Percentiles rank a stretch among this genome's conserved stretches.
These are phyloP conservation scores for Alternaria postmessia DNA, from an alignment of 2,329 filamentous ascomycete genomes.

Conservation along the genomic window DNA sequence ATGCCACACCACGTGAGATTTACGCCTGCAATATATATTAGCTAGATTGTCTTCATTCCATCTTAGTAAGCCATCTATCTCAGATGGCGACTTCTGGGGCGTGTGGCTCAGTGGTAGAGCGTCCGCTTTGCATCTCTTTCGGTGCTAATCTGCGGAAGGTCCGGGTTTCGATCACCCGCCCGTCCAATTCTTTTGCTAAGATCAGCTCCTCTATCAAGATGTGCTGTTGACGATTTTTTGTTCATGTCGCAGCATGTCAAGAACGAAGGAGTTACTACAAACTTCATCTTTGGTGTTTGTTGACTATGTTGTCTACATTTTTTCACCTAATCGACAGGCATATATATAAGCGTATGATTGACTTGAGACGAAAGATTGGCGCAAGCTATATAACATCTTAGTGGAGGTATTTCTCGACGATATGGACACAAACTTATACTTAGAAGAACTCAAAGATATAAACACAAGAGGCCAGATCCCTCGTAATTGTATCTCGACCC, in stretches of 20 bases:
- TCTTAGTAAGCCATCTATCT: not conserved
- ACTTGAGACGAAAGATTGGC: not conserved
- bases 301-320: too few relatives aligned
- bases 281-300: too few relatives aligned
- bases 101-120: conserved; percentile 52
- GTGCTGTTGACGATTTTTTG: too few relatives aligned
- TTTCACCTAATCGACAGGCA: too few relatives aligned
- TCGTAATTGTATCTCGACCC: accelerated
- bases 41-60: too few relatives aligned
- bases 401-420: not conserved
- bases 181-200: conserved; percentile 24
- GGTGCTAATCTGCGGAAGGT: too few relatives aligned
- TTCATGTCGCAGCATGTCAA: too few relatives aligned
- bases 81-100: conserved; percentile 23
- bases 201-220: too few relatives aligned
- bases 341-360: too few relatives aligned
- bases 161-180: conserved; percentile 12
- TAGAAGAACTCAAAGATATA: not conserved
- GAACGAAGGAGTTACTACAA: too few relatives aligned
- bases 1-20: too few relatives aligned
- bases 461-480: not conserved
- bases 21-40: accelerated
- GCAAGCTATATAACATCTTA: not conserved
- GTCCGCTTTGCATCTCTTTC: conserved; percentile 39
- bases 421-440: not conserved